Conservation (phyloP, 495 filamentous ascomycete genomes). For the Penicillium subrubescens region DNA sequence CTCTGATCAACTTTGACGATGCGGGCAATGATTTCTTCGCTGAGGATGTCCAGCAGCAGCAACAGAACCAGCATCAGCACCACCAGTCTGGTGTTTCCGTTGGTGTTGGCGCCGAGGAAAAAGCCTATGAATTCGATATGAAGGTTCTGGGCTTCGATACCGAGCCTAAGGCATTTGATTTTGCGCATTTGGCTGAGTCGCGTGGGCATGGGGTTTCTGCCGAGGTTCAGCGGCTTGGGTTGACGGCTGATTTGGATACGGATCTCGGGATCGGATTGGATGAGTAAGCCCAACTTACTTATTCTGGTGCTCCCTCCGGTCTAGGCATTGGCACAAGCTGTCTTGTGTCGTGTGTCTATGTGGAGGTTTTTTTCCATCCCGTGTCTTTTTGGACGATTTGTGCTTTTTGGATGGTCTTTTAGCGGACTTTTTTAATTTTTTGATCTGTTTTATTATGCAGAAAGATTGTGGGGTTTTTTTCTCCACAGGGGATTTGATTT, state of each 20-base stretch:
- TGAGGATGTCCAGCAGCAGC: slow-evolving; percentile 27
- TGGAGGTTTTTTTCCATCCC: slow-evolving; percentile 12
- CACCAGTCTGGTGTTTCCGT: not conserved
- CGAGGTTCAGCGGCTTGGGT: slow-evolving; percentile 23
- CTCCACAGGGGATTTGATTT: not conserved
- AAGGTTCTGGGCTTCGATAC: slow-evolving; percentile 35
- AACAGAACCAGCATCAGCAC: slow-evolving; percentile 5
- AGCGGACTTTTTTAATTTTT: slow-evolving; percentile 13
- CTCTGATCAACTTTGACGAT: slow-evolving; percentile 52
- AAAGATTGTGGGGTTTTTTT: not conserved
- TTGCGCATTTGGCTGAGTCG: slow-evolving; percentile 26
- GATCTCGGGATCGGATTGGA: slow-evolving; percentile 36
- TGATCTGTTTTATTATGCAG: slow-evolving; percentile 16
- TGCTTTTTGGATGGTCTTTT: slow-evolving; percentile 9
- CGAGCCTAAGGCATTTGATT: slow-evolving; percentile 33
- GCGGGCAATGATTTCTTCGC: slow-evolving; percentile 42
- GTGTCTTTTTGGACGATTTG: not conserved
- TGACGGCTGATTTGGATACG: slow-evolving; percentile 32
- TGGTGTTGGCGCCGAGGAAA: slow-evolving; percentile 16
- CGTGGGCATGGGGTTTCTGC: slow-evolving; percentile 6
- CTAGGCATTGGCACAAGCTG: not conserved
- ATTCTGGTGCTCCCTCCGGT: not conserved
- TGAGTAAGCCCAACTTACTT: slow-evolving; percentile 7
- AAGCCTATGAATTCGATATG: slow-evolving; percentile 30
- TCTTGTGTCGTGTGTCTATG: slow-evolving; percentile 8